Evolutionary conservation across 2,329 filamentous ascomycete species (phyloP), one percentile per base, ranked within the genome.

Genomic region (Elsinoe australis): DNA sequence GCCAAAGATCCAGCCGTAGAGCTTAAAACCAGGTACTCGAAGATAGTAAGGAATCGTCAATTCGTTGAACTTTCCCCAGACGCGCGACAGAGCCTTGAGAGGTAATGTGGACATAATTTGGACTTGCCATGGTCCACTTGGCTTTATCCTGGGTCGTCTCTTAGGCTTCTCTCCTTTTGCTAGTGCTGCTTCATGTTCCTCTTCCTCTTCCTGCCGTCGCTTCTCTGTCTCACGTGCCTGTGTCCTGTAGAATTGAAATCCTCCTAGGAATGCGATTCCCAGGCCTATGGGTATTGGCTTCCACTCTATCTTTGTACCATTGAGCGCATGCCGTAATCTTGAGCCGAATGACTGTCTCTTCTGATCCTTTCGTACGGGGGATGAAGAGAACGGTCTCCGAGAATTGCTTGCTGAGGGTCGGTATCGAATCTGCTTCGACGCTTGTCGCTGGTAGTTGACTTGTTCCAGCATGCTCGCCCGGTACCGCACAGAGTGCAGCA

Each of bases 61-160:
- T 64, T 94, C 88, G 65, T 95, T 95, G 71, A 95, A 94, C 45
- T 75, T 79, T 29, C 89, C 89, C 89, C 89, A 95, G 54, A 94
- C 62, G 38, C 89, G 79, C 26, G 88, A 95, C 35, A 95, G 76
- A 28, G 87, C 88, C 69, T 95, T 95, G 53, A 95, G 73, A 26
- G 89, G 89, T 52, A 95, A 71, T 1, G 87, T 94, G 5, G 87
- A 94, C 85, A 95, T 94, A 63, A 95, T 78, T 63, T 89, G 85
- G 45, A 95, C 86, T 19, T 51, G 50, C 52, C 89, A 95, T 64
- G 89, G 87, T 19, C 89, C 89, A 49, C 86, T 85, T 2, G 86
- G 87, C 29, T 85, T 76, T 59, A 94, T 80, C 51, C 81, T 76
- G 39, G 76, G 70, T 53, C 79, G 71, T 59, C 67, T 71, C 53